Base-by-base conservation (phyloP, 345 rosid genomes). In the Hibiscus mutabilis region DNA sequence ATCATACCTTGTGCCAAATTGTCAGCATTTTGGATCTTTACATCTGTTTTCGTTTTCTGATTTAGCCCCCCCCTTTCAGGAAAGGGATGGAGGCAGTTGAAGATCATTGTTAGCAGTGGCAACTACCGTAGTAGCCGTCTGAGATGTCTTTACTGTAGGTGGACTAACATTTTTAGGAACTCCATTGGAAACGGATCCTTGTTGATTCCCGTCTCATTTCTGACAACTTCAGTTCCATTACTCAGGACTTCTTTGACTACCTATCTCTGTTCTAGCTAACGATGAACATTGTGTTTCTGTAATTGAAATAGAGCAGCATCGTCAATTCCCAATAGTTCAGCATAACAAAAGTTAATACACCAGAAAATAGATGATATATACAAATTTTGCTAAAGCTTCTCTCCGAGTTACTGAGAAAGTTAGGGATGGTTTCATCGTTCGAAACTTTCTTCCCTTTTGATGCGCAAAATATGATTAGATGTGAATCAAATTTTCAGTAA, bases 201-300 rank as follows among this genome's bases (percentile, higher is more conserved):
- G 87, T 59, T 60, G 86, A 68, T 77, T 74, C 64, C 83, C 74
- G 60, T 21, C 27, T 56, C 55, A 2, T 15, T 51, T 51, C 55
- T 51, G 55, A 51, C 55, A 15, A 68, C 77, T 67, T 79, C 49
- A 25, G 75, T 69, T 70, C 83, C 75, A 46, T 81, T 85, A 81
- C 70, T 60, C 73, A 57, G 75, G 21, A n/a, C 81, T 87, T 78
- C 74, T 83, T 40, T 73, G 84, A 80, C 66, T 73, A 49, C 86
- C 67, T 69, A 72, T 18, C 62, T 90, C 92, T 49, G 78, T 73
- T 84, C 94, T 87, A 29, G 89, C 91, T 31, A 86, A 74, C 10
- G 88, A 80, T 66, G 87, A 90, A 81, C 85, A 90, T 42, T 85
- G 79, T 16, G 87, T 83, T 84, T 92, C 99, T 92, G 90, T 71